Evolutionary conservation across 2,329 filamentous ascomycete genomes (phyloP), one percentile per base, ranked within the genome.

Genomic region (Fonsecaea erecta): DNA sequence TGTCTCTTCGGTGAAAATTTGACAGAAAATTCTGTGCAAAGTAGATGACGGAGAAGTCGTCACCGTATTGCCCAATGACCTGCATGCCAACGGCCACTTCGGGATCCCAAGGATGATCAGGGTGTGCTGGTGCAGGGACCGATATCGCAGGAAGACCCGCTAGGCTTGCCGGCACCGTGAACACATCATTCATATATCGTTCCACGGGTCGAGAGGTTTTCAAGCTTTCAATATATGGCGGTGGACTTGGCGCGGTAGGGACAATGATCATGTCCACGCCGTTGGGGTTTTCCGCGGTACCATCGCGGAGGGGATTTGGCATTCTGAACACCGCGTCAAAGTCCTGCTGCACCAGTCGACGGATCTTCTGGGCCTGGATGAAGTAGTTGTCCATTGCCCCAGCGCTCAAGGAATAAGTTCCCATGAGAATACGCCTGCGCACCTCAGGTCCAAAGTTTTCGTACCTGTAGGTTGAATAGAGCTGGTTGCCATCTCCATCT

Each of bases 361-460:
- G 89, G 43, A 97, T 87, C 70, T 89, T 90, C 78, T 99, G 95
- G 52, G 95, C 95, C 75, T 97, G 90, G 68, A 97, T 86, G 74
- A 99, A 99, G 78, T 98, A 97, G 76, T 98, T 99, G 76, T 97
- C 90, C 74, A 96, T 95, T 9, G 93, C 93, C 67, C 90, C 87
- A 0, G 94, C 93, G 77, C 92, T 96, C 59, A 99, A 84, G 46
- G 89, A 93, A 75, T 97, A 98, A 0, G 93, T 89, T 16, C 95
- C 95, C 0, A 99, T 85, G 8, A 99, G 79, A 64, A 99, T 96
- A 43, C 95, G 88, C 60, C 92, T 85, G 74, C 90, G 88, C 11
- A 97, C 94, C 77, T 99, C 95, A 6, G 85, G 81, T 6, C 95
- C 95, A 70, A 99, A 93, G 0, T 89, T 88, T 35, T 82, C 77